Base-by-base conservation (phyloP, 441 rosid genomes). In the Heliophila coronopifolia region DNA sequence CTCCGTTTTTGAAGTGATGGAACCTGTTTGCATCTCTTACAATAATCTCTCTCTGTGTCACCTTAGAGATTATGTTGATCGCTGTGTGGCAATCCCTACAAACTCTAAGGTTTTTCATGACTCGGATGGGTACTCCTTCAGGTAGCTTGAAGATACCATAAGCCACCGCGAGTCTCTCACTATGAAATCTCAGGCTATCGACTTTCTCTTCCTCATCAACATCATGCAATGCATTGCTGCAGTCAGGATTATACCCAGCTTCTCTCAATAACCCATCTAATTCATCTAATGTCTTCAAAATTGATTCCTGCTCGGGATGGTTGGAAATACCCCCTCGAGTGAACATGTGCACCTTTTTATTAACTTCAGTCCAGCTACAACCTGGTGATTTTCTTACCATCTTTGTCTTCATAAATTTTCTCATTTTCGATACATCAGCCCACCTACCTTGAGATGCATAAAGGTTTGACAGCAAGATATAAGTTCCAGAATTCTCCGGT, bases 201-300 rank as follows among this genome's bases (percentile, higher is more conserved):
- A 56, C 58, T 56, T 78, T 84, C 63, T 84, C 93, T 73, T 80
- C 93, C 20, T 78, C 88, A 1, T 80, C 82, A 4, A 80, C 77
- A 58, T 84, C 93, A 39, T 73, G 88, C 58, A 84, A 58, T 51
- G 77, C 84, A 70, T 73, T 64, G 34, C 71, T 77, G n/a, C 79
- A 64, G 63, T 83, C 84, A 28, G 86, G 91, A 56, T 67, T 61
- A 61, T 83, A 79, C 33, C 84, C 89, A 13, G 60, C 74, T 62
- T 81, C 86, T 64, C 73, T 67, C 61, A 84, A 42, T 50, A 79
- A 68, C 14, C 65, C 77, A 23, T 59, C 73, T 38, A 83, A 10
- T 36, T 73, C 65, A 37, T 71, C 82, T 50, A 73, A 32, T 77
- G 63, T 72, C 42, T 37, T 70, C 63, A 64, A 7, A 50, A 84